Conservation (phyloP, 2,329 filamentous ascomycete genomes). For the Penicillium brasilianum region DNA sequence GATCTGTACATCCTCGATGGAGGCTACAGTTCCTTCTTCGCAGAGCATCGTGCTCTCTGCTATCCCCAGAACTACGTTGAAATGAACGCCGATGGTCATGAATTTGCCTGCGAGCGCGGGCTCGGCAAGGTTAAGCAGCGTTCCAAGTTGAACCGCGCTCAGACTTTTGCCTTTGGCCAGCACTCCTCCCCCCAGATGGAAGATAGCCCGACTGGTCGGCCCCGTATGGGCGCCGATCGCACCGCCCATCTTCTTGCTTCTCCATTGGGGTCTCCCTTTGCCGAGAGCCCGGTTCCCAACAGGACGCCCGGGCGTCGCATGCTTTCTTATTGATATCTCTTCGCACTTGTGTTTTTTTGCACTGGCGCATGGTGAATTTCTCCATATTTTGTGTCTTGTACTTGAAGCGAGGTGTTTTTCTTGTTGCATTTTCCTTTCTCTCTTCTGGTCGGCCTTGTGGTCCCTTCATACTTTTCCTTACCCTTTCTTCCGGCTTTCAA, state of each 20-base stretch:
- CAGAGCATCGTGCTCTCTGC: conserved; percentile 77
- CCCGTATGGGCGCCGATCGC: conserved; percentile 43
- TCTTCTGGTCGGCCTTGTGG: conserved; percentile 24
- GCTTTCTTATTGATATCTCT: conserved; percentile 47
- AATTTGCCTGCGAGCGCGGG: conserved; percentile 89
- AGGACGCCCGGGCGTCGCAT: conserved; percentile 50
- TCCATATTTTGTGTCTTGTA: conserved; percentile 24
- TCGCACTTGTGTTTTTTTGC: conserved; percentile 15
- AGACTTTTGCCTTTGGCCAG: conserved; percentile 94
- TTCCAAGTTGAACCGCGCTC: conserved; percentile 81
- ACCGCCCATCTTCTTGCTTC: conserved; percentile 38
- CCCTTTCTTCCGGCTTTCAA: conserved; percentile 21
- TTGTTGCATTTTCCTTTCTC: conserved; percentile 19
- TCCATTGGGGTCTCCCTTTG: conserved; percentile 46
- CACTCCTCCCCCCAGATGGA: conserved; percentile 63
- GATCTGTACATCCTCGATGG: conserved; percentile 97
- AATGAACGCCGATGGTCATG: conserved; percentile 92
- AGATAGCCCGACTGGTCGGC: conserved; percentile 64
- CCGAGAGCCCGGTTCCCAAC: conserved; percentile 39
- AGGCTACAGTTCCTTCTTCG: conserved; percentile 93
- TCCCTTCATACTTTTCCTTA: conserved; percentile 20
- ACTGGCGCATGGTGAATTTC: conserved; percentile 24
- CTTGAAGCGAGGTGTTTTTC: conserved; percentile 33
- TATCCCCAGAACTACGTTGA: conserved; percentile 95
- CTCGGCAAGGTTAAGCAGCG: conserved; percentile 91